Conservation (phyloP, 257 asterid genomes). For the Solanum bulbocastanum region DNA sequence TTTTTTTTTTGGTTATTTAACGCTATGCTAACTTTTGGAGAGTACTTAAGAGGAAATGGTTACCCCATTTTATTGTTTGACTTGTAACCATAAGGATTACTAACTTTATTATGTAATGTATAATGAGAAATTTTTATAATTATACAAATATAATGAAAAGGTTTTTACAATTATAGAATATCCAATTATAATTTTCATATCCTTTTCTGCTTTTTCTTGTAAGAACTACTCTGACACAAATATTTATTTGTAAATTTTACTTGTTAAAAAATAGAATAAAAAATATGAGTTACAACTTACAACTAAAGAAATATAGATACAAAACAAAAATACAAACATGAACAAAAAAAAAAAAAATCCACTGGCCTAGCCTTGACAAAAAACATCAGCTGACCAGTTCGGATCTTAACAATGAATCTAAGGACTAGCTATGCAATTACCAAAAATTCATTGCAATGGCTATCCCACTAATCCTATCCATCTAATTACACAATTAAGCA, state of each 20-base stretch:
- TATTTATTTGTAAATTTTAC: not conserved
- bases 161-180: too few relatives aligned
- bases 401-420: not conserved
- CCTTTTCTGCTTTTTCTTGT: not conserved
- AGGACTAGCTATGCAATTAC: constrained; percentile 34
- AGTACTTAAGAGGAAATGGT: not conserved
- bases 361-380: not conserved
- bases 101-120: too few relatives aligned
- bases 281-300: not conserved
- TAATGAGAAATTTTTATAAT: too few relatives aligned
- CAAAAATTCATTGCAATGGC: constrained; percentile 42
- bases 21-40: not conserved
- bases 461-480: not conserved
- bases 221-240: not conserved
- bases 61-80: not conserved
- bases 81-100: not conserved
- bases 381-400: not conserved
- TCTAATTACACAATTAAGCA: not conserved
- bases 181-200: not conserved
- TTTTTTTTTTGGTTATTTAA: too few relatives aligned
- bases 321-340: not conserved
- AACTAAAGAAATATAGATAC: not conserved
- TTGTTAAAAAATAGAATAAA: not conserved
- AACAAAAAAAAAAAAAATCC: not conserved
- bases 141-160: too few relatives aligned